Conservation (phyloP, 2,329 filamentous ascomycete genomes). For the Fusarium odoratissimum region DNA sequence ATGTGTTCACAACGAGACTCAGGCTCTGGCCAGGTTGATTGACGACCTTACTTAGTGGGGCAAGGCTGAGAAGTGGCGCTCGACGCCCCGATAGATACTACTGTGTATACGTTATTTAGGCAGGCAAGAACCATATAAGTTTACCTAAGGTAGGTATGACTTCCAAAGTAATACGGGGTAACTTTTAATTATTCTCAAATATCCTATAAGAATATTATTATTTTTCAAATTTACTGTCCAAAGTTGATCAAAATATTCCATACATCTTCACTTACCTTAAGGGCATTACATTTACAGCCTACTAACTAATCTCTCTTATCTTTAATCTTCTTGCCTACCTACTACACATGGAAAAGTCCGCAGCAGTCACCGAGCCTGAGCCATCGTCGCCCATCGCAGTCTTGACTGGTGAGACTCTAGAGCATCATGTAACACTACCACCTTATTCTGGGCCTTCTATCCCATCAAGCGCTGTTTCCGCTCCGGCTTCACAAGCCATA, state of each 20-base stretch:
- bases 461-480: background rate
- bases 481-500: conserved; percentile 1
- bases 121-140: background rate
- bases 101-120: background rate
- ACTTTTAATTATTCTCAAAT: background rate
- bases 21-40: background rate
- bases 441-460: conserved; percentile 42
- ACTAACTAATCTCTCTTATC: background rate
- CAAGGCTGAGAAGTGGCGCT: conserved; percentile 3
- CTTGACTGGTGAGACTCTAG: background rate
- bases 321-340: background rate
- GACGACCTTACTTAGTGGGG: background rate
- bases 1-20: conserved; percentile 26
- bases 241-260: background rate
- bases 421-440: conserved; percentile 27
- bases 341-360: conserved; percentile 4
- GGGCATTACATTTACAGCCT: background rate
- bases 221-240: background rate
- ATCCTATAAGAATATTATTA: background rate
- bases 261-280: background rate
- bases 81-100: background rate
- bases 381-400: background rate
- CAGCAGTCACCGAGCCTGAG: background rate
- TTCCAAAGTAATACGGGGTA: background rate
- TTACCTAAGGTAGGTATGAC: background rate